Evolutionary conservation across 208 protist genomes (phyloP).

Genomic region (Acanthamoeba quina): DNA sequence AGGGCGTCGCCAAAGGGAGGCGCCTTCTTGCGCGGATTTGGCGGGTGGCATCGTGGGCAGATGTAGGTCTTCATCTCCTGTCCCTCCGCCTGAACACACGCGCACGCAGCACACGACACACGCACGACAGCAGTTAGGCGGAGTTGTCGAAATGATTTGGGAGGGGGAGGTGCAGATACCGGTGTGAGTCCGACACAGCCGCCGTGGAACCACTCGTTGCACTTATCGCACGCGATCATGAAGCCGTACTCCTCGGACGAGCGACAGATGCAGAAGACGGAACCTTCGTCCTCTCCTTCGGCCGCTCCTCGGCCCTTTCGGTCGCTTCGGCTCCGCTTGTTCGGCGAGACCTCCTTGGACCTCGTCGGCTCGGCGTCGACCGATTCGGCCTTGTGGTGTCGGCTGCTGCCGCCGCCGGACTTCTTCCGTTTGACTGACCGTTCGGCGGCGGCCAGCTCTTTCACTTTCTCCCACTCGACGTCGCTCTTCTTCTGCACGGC

Average conservation of each 20-base stretch:
- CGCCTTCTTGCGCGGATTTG: conserved; percentile 45
- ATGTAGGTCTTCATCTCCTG: conserved; percentile 55
- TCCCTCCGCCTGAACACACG: conserved; percentile 4
- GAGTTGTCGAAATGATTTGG: too few relatives aligned
- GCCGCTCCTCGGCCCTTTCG: not conserved
- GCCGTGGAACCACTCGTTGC: conserved; percentile 85
- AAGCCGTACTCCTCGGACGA: conserved; percentile 78
- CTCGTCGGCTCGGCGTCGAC: not conserved
- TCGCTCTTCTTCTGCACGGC: conserved; percentile 58
- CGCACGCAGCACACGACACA: not conserved
- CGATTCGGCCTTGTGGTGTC: not conserved
- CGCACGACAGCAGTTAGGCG: not conserved
- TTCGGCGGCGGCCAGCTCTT: conserved; percentile 19
- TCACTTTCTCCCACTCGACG: conserved; percentile 38
- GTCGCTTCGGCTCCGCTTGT: conserved; percentile 42
- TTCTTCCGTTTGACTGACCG: not conserved
- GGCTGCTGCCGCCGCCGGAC: not conserved
- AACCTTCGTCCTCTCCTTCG: not conserved
- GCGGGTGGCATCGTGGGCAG: conserved; percentile 25
- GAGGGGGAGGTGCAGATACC: not conserved
- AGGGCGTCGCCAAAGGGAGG: conserved; percentile 34
- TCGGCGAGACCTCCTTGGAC: not conserved
- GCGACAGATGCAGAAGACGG: conserved; percentile 72
- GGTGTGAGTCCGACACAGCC: conserved; percentile 80
- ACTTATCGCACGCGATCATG: conserved; percentile 85